Conservation (phyloP, 2,329 filamentous ascomycete species). For the Hymenoscyphus fraxineus region DNA sequence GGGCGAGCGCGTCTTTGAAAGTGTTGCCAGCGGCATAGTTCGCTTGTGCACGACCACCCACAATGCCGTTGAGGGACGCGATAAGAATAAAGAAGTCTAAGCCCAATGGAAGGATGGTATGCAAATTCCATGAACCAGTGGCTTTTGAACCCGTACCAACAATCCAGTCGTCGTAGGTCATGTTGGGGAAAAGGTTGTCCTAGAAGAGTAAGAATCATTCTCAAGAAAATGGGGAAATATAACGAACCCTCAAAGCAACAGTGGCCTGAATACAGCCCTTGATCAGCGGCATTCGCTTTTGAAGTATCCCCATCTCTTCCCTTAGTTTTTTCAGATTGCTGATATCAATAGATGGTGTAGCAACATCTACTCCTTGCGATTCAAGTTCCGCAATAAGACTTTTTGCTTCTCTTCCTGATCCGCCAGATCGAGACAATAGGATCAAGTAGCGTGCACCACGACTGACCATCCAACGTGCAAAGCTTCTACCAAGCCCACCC, state of each 20-base stretch:
- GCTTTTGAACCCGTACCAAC: conserved; percentile 36
- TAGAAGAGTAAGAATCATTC: no score
- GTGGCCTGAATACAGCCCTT: conserved; percentile 45
- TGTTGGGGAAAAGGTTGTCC: conserved; percentile 28
- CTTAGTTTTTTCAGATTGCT: conserved; percentile 31
- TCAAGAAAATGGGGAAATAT: no score
- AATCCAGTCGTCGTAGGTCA: conserved; percentile 38
- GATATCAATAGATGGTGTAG: conserved; percentile 47
- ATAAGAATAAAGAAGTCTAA: conserved; percentile 26
- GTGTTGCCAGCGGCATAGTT: conserved; percentile 31
- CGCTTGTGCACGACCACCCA: conserved; percentile 9
- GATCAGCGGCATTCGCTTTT: conserved; percentile 28
- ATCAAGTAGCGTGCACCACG: conserved; percentile 29
- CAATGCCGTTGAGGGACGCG: conserved; percentile 34
- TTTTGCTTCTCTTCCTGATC: neutral
- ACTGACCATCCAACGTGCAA: conserved; percentile 23
- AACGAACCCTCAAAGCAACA: conserved; percentile 43
- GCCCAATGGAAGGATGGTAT: conserved; percentile 11
- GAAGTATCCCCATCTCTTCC: neutral
- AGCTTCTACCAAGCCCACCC: conserved; percentile 29
- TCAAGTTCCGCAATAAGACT: conserved; percentile 8
- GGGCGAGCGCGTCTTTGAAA: conserved; percentile 25
- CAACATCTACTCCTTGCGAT: conserved; percentile 38
- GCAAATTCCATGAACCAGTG: conserved; percentile 22
- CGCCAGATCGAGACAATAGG: conserved; percentile 29